Evolutionary conservation across 805 yeast genomes (phyloP), one percentile per base, ranked within the genome.

Genomic region (Nematodospora valgi): DNA sequence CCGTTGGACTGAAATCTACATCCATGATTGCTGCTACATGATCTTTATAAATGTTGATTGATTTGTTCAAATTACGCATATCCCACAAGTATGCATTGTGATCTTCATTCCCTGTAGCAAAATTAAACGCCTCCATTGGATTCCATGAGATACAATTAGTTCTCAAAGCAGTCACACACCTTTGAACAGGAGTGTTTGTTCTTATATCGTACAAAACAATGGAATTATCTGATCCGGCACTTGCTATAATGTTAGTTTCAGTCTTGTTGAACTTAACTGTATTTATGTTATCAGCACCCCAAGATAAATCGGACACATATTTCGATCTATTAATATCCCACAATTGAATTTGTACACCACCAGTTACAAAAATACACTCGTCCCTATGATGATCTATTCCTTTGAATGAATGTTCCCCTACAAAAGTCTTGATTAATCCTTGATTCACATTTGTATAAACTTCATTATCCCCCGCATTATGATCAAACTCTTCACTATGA

Each of bases 1-100:
- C 99, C 1, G 98, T 89, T 26, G 98, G 98, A 8, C 95, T 78
- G 54, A 86, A 93, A 62, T 93, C 98, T 26, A 93, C 79, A 57
- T 86, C 95, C 79, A 91, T 75, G 8, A 93, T 95, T 0, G 97
- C 96, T 31, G 95, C 82, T 25, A 91, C 96, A 59, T 93, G 99
- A 60, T 88, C 98, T 63, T 91, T 88, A 62, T 74, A 86, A 9
- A 94, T 87, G 46, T 88, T 89, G 33, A 82, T 58, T 1, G 97
- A 82, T 37, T 86, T 72, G 29, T 72, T 71, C 76, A 94, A 70
- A 53, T 89, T 86, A 57, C 99, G 74, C 97, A 94, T 91, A 63
- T 93, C 99, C 78, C 96, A 94, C 36, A 84, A 72, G 58, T 93
- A 93, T 7, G 83, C 80, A 57, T 93, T 93, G 60, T 91, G 97